Percentiles rank a stretch among this genome's conserved stretches.
Evolutionary conservation across 2,329 filamentous ascomycete species (phyloP).

Genomic region (Gyromitra esculenta): DNA sequence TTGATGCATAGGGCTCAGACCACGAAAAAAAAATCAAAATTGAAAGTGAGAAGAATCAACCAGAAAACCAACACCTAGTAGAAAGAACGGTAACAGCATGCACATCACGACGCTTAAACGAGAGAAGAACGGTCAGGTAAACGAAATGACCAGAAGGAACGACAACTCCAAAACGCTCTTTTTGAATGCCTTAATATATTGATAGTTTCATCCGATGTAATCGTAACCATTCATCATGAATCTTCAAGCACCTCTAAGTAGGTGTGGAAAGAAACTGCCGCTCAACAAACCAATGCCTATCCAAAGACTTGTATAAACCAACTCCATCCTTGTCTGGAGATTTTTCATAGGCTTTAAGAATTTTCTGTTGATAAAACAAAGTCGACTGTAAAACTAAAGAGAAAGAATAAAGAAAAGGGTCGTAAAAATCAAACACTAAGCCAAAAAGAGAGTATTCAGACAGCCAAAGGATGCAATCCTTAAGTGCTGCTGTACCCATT

Average conservation of each 20-base stretch:
- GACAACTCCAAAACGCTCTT: constrained; percentile 34
- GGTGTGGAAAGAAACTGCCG: neutral
- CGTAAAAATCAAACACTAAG: constrained; percentile 32
- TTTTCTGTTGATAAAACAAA: constrained; percentile 32
- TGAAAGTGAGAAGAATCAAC: neutral
- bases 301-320: constrained; percentile 2
- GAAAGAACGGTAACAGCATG: constrained; percentile 15
- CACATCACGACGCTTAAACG: constrained; percentile 43
- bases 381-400: constrained; percentile 35
- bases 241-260: constrained; percentile 3
- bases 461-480: neutral
- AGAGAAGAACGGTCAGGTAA: constrained; percentile 18
- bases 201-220: constrained; percentile 26
- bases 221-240: constrained; percentile 8
- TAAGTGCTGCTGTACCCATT: neutral
- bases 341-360: constrained; percentile 5
- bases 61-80: constrained; percentile 13
- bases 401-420: constrained; percentile 17
- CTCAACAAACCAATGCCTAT: constrained; percentile 8
- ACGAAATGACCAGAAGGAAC: constrained; percentile 41
- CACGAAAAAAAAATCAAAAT: constrained; percentile 7
- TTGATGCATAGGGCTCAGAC: neutral
- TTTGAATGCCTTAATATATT: constrained; percentile 23
- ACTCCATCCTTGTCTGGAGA: constrained; percentile 12
- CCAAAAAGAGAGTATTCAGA: neutral